Base-by-base conservation (phyloP, 805 yeast species). In the Sugiyamaella qingdaonensis region DNA sequence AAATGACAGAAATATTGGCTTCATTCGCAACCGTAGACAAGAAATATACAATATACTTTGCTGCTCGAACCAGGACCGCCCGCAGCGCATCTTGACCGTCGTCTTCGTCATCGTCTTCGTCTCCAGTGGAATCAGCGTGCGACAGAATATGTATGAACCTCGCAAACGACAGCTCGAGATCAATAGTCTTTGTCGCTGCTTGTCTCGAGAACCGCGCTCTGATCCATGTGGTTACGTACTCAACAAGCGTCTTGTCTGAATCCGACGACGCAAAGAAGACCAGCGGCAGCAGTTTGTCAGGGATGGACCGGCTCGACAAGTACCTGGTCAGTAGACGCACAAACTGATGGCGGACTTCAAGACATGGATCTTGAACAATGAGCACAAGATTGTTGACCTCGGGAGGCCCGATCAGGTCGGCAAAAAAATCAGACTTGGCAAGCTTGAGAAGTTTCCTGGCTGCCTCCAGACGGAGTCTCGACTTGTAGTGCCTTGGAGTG, bases 191-290 rank as follows among this genome's bases (percentile, higher is more conserved):
- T 67, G 66, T 10, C 68, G 61, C 19, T 60, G 57, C 58, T 39
- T 63, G 65, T 29, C 58, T 55, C 1, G 58, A 53, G 34, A 78
- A 76, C 13, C 84, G 74, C 0, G 92, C 84, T 45, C 76, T 74
- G 4, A 88, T 75, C 96, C 97, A 90, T 1, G 84, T 85, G 35
- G 75, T 74, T 0, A 81, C 77, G 39, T 79, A 78, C 1, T 69
- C 66, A 55, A 75, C 78, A 37, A 88, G 64, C 0, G 67, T 67
- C 2, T 60, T 61, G 29, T 79, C 77, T 0, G 95, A 92, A 62
- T 90, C 97, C 62, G 80, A 82, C 0, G 94, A 95, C 60, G 79
- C 74, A 64, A 87, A 85, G 64, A 85, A 88, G 0, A 87, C 71
- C 19, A 88, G 65, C 0, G 89, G 84, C 42, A 86, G 62, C 61